These are phyloP conservation scores for Boletus rubroflammeus DNA, from an alignment of 768 basidiomycete species.

Conservation along the genomic window DNA sequence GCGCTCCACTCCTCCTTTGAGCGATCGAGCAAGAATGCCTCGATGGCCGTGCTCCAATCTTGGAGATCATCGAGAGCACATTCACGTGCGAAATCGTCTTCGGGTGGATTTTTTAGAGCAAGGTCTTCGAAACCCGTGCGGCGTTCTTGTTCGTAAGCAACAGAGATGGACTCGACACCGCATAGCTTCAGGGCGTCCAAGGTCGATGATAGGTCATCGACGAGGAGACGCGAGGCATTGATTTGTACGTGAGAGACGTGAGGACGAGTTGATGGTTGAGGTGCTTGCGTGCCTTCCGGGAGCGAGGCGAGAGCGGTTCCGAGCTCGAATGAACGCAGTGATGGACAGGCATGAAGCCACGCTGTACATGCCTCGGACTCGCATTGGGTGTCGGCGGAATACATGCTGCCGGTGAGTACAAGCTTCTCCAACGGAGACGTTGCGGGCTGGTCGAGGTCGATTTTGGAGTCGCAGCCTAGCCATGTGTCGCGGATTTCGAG, in stretches of 20 bases:
- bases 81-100: slow-evolving; percentile 26
- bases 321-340: slow-evolving; percentile 17
- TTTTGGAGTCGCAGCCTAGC: slow-evolving; percentile 43
- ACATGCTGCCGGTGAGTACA: slow-evolving; percentile 32
- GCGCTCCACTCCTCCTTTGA: slow-evolving; percentile 15
- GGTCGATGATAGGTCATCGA: slow-evolving; percentile 22
- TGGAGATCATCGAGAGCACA: slow-evolving; percentile 32
- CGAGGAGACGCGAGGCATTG: slow-evolving; percentile 25
- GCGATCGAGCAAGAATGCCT: slow-evolving; percentile 17
- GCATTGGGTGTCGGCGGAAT: slow-evolving; percentile 10
- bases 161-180: slow-evolving; percentile 19
- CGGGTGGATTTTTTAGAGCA: neutral
- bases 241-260: slow-evolving; percentile 22
- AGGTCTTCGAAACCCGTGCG: neutral
- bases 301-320: slow-evolving; percentile 24
- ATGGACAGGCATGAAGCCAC: slow-evolving; percentile 27
- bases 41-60: slow-evolving; percentile 25
- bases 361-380: slow-evolving; percentile 24
- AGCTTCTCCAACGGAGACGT: slow-evolving; percentile 16
- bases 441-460: slow-evolving; percentile 7
- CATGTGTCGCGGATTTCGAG: slow-evolving; percentile 70
- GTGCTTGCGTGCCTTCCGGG: neutral
- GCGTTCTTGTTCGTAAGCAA: slow-evolving; percentile 17
- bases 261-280: neutral
- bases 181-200: slow-evolving; percentile 18